These are phyloP conservation scores for Tilletia walkeri DNA, from an alignment of 1,284 basidiomycete species.

Conservation along the genomic window DNA sequence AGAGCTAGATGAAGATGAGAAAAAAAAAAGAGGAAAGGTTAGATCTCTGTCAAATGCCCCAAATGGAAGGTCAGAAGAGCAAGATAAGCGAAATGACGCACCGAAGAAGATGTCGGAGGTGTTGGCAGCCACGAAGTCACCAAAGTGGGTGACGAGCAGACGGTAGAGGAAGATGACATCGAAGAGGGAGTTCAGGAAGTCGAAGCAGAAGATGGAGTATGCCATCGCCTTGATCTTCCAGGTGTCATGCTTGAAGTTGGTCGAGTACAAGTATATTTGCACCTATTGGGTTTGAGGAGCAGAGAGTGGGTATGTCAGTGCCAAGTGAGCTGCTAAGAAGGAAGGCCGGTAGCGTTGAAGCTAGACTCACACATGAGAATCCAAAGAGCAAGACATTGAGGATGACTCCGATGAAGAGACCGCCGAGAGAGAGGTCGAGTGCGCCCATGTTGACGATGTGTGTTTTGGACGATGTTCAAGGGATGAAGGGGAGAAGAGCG, in stretches of 20 bases:
- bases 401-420: conserved; percentile 47
- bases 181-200: conserved; percentile 39
- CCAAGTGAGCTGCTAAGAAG: too few species aligned
- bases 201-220: conserved; percentile 35
- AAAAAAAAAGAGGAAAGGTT: not conserved
- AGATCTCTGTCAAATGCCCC: not conserved
- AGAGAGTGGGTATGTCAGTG: not conserved
- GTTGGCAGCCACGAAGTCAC: conserved; percentile 32
- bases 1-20: conserved; percentile 14
- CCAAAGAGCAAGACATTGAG: conserved; percentile 48
- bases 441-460: not conserved
- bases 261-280: conserved; percentile 18
- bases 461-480: too few species aligned
- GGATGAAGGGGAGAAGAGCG: too few species aligned
- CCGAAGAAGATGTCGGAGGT: conserved; percentile 15
- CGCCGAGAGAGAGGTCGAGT: conserved; percentile 35
- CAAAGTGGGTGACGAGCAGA: conserved; percentile 46
- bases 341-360: conserved; percentile 15
- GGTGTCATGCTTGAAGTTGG: conserved; percentile 43
- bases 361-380: conserved; percentile 31
- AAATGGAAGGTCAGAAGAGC: too few species aligned
- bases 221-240: conserved; percentile 31
- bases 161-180: conserved; percentile 45
- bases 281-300: not conserved
- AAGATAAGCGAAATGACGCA: not conserved